Conservation (phyloP, 78 protist species). For the Dictyostelium firmibasis region DNA sequence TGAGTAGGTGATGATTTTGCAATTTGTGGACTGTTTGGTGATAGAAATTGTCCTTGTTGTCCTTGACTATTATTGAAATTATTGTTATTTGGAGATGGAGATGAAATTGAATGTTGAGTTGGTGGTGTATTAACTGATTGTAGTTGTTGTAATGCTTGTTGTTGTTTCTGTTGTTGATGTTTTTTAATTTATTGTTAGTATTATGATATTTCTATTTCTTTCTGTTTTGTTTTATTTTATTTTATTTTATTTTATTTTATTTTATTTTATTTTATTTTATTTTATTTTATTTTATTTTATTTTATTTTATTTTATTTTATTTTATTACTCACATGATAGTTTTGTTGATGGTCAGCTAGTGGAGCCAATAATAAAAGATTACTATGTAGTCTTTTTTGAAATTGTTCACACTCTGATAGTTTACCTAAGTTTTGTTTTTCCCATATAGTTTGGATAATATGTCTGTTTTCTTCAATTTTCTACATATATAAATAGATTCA, state of each 20-base stretch:
- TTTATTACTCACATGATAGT: neutral
- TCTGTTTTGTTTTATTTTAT: too few relatives aligned
- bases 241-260: neutral
- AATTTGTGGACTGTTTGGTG: slow-evolving; percentile 1
- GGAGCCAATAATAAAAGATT: neutral
- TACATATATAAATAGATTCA: too few relatives aligned
- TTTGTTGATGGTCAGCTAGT: neutral
- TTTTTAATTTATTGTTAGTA: neutral
- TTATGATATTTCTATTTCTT: too few relatives aligned
- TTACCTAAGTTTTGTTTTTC: slow-evolving; percentile 16
- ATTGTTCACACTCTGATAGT: neutral
- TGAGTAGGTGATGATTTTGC: neutral
- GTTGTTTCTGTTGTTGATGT: neutral
- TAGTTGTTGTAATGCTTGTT: neutral
- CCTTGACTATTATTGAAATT: neutral
- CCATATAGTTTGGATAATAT: neutral
- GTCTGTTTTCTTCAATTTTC: slow-evolving; percentile 4
- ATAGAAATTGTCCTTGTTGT: neutral
- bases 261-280: too few relatives aligned
- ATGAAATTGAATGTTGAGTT: neutral
- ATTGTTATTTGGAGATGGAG: neutral
- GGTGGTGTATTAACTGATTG: neutral
- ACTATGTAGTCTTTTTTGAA: neutral
- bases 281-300: too few relatives aligned
- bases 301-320: neutral